Evolutionary conservation across 2,329 filamentous ascomycete genomes (phyloP).

Genomic region (Sarocladiaceae sp.): DNA sequence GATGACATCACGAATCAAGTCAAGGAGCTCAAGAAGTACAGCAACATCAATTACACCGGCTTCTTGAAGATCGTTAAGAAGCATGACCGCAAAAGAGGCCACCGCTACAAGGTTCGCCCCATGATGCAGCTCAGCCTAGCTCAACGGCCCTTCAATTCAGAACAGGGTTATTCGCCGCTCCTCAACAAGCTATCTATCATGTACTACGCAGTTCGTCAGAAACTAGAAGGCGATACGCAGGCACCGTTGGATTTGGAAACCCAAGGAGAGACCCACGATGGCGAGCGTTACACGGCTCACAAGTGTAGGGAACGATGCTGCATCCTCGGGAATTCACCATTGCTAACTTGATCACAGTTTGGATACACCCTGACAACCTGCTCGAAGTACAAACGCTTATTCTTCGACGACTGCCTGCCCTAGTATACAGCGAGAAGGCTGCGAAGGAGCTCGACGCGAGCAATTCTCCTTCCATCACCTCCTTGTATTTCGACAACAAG

Average conservation of each 20-base stretch:
- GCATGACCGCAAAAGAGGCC: slow-evolving; percentile 88
- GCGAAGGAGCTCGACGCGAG: slow-evolving; percentile 75
- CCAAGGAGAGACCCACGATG: slow-evolving; percentile 52
- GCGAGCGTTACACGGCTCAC: slow-evolving; percentile 74
- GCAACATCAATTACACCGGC: slow-evolving; percentile 92
- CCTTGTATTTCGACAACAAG: slow-evolving; percentile 88
- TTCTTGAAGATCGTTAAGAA: slow-evolving; percentile 99
- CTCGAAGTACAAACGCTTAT: slow-evolving; percentile 97
- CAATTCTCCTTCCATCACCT: slow-evolving; percentile 86
- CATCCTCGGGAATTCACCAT: neutral
- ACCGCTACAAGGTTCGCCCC: slow-evolving; percentile 80
- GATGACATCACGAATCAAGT: slow-evolving; percentile 86
- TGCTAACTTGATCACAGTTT: slow-evolving; percentile 52
- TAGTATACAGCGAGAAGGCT: slow-evolving; percentile 86
- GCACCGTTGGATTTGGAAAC: slow-evolving; percentile 41
- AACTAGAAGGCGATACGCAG: slow-evolving; percentile 55
- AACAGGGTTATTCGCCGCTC: slow-evolving; percentile 79
- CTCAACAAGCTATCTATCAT: slow-evolving; percentile 88
- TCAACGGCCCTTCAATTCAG: slow-evolving; percentile 89
- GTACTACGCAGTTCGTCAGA: slow-evolving; percentile 90
- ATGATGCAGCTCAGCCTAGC: slow-evolving; percentile 86
- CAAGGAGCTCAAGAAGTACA: slow-evolving; percentile 90
- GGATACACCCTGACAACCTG: slow-evolving; percentile 92
- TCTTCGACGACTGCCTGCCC: slow-evolving; percentile 78
- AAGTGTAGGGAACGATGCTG: slow-evolving; percentile 62